These are phyloP conservation scores for Sarocladiaceae sp. DNA, from an alignment of 2,329 filamentous ascomycete species.

Conservation along the genomic window DNA sequence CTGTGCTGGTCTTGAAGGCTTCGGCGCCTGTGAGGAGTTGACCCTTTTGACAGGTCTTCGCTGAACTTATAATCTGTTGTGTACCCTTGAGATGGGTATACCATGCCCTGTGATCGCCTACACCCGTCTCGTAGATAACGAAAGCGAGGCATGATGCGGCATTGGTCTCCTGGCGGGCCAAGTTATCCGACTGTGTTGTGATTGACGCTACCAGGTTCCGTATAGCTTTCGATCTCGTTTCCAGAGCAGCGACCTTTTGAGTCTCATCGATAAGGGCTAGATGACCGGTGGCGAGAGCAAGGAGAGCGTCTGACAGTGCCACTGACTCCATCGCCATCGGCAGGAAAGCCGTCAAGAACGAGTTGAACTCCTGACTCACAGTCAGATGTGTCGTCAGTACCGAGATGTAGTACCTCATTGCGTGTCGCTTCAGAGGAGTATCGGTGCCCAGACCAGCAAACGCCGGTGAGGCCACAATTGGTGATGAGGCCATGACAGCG, in stretches of 20 bases:
- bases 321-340: background rate
- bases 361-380: background rate
- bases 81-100: slow-evolving; percentile 1
- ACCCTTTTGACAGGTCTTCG: background rate
- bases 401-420: slow-evolving; percentile 1
- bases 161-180: background rate
- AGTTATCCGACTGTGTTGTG: background rate
- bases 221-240: background rate
- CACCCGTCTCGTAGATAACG: background rate
- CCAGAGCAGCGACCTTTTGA: slow-evolving; percentile 2
- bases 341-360: background rate
- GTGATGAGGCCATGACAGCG: background rate
- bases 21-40: background rate
- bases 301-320: background rate
- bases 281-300: background rate
- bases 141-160: background rate
- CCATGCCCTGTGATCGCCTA: background rate
- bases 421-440: background rate
- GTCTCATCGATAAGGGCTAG: background rate
- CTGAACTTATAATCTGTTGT: background rate
- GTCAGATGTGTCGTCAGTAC: background rate
- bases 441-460: background rate
- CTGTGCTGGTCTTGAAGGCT: slow-evolving; percentile 2
- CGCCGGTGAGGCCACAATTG: background rate
- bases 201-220: background rate